phyloP scores from a whole-genome alignment of 202 grass and related monocot genomes.

The Saccharum hybrid region DNA sequence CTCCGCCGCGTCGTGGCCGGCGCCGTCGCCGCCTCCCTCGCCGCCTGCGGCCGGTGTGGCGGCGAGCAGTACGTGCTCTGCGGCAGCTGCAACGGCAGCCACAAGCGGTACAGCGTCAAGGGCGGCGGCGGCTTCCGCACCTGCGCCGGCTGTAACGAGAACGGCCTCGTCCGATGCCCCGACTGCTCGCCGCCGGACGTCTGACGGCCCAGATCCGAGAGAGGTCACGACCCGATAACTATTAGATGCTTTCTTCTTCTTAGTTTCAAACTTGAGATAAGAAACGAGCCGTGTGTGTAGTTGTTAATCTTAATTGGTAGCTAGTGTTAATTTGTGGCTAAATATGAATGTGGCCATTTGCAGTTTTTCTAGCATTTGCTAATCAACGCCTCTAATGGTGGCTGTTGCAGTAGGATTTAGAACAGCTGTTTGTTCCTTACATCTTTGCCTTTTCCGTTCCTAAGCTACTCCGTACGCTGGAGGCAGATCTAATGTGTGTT shows the following conservation, averaged over 20 bases:
- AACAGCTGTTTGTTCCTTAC: slow-evolving; percentile 32
- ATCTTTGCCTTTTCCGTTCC: slow-evolving; percentile 1
- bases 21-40: slow-evolving; percentile 21
- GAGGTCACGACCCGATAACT: slow-evolving; percentile 46
- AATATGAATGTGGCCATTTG: slow-evolving; percentile 40
- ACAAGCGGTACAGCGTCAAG: slow-evolving; percentile 86
- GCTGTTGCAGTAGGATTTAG: slow-evolving; percentile 29
- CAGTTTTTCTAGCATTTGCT: slow-evolving; percentile 36
- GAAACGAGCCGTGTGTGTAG: slow-evolving; percentile 36
- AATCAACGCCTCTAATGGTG: slow-evolving; percentile 9
- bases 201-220: slow-evolving; percentile 57
- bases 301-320: slow-evolving; percentile 44
- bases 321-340: slow-evolving; percentile 38
- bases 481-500: slow-evolving; percentile 26
- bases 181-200: slow-evolving; percentile 62
- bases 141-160: slow-evolving; percentile 95
- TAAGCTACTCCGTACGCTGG: not conserved
- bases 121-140: slow-evolving; percentile 69
- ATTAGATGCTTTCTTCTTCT: slow-evolving; percentile 44
- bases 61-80: slow-evolving; percentile 84
- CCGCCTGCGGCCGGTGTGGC: slow-evolving; percentile 62
- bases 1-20: slow-evolving; percentile 69
- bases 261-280: slow-evolving; percentile 44
- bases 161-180: slow-evolving; percentile 84
- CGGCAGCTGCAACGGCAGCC: slow-evolving; percentile 78